Base-by-base conservation (phyloP, 2,329 filamentous ascomycete genomes). In the Fusarium oligoseptatum region DNA sequence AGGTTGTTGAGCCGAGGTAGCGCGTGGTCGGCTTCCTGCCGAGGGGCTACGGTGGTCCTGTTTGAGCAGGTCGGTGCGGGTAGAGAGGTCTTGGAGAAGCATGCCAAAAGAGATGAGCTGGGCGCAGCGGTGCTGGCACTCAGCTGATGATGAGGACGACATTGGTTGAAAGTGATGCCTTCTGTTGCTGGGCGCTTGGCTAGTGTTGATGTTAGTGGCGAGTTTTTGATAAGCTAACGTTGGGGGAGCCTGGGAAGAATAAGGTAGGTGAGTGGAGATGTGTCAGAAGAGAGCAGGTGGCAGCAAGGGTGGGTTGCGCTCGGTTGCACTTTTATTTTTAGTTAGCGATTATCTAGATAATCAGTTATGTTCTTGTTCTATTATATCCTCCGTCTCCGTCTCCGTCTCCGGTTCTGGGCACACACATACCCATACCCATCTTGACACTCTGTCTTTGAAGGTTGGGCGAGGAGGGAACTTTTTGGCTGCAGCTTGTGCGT, bases 91-190 rank as follows among this genome's bases (percentile, higher is more conserved):
- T 37, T 84, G 83, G 6, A 84, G 77, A 22, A 83, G 68, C 32
- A 84, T 80, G 37, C 80, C 83, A 67, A 84, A 80, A 6, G 82
- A 82, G 27, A 84, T 78, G 60, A 84, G 76, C 29, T 82, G 69
- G 29, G 81, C 82, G 66, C 83, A 83, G 58, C 79, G 74, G 22
- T 67, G 63, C 22, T 82, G 74, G 70, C 83, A 84, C 57, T 80
- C 73, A 20, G 55, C 61, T 14, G 68, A 70, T 14, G 68, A 70
- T 63, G 73, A 75, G 41, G 74, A 67, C 17, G 73, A 74, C 73
- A 77, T 60, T 60, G 62, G 62, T 63, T 73, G 39, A 66, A 36
- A 66, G n/a, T 11, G 50, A 55, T 32, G 27, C 6, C 27, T 55
- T 32, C 27, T 55, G 48, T 11, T 60, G 56, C 36, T 27, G 70